These are phyloP conservation scores for Penicillium sp. DNA, from an alignment of 2,329 filamentous ascomycete genomes.

Conservation along the genomic window DNA sequence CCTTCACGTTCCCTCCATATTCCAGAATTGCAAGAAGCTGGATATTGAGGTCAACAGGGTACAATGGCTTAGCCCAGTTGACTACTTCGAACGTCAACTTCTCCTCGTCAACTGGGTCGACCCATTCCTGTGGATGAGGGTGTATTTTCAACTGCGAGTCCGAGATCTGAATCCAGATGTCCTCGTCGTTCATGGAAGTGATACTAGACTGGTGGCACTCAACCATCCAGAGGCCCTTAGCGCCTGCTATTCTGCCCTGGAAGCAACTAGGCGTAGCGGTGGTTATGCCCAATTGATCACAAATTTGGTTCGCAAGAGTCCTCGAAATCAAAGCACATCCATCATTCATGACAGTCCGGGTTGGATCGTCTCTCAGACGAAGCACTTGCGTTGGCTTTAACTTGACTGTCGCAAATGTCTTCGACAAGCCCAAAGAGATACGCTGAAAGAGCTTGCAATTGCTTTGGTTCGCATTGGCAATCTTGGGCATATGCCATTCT, in stretches of 20 bases:
- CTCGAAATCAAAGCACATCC: conserved; percentile 58
- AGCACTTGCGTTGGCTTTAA: conserved; percentile 42
- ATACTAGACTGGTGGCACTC: conserved; percentile 40
- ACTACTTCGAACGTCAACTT: conserved; percentile 60
- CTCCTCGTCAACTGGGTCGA: conserved; percentile 37
- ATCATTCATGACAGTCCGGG: conserved; percentile 47
- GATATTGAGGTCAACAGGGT: conserved; percentile 51
- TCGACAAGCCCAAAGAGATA: conserved; percentile 45
- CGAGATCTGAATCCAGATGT: conserved; percentile 57
- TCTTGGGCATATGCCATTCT: conserved; percentile 47
- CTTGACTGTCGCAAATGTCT: conserved; percentile 42
- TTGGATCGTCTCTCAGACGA: conserved; percentile 30
- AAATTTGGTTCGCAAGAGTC: conserved; percentile 50
- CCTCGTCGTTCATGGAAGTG: conserved; percentile 18
- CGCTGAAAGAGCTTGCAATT: conserved; percentile 50
- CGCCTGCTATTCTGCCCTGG: conserved; percentile 59
- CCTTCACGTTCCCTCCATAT: conserved; percentile 50
- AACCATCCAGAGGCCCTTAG: conserved; percentile 63
- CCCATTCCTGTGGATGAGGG: conserved; percentile 39
- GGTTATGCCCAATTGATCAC: conserved; percentile 43
- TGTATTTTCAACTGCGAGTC: conserved; percentile 60
- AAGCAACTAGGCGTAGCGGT: conserved; percentile 51
- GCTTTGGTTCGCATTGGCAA: conserved; percentile 38
- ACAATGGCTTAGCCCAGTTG: conserved; percentile 47
- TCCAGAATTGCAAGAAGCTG: conserved; percentile 58